Evolutionary conservation across 257 asterid species (phyloP).

Genomic region (Osmanthus fragrans): DNA sequence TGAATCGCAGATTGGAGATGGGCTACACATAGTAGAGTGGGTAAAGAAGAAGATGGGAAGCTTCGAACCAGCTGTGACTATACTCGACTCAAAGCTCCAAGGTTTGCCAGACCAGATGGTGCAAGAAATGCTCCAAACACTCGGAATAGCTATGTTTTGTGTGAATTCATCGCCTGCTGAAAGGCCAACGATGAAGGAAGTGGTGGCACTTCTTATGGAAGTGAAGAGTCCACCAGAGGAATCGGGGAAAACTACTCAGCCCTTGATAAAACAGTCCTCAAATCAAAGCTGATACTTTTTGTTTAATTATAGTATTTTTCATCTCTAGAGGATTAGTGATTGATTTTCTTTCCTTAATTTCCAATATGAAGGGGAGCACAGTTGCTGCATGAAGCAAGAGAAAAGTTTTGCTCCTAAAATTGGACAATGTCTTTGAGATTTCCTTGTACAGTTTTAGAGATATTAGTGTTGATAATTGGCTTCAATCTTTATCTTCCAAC

Average conservation of each 20-base stretch:
- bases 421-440: constrained; percentile 30
- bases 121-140: constrained; percentile 97
- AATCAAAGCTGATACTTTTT: constrained; percentile 49
- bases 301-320: neutral
- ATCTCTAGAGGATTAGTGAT: constrained; percentile 28
- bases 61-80: constrained; percentile 77
- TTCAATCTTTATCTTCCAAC: constrained; percentile 15
- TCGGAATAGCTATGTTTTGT: constrained; percentile 95
- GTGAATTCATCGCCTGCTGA: constrained; percentile 81
- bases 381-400: constrained; percentile 22
- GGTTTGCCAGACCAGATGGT: constrained; percentile 82
- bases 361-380: neutral
- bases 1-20: constrained; percentile 76
- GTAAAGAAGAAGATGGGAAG: constrained; percentile 97
- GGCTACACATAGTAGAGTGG: constrained; percentile 93
- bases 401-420: constrained; percentile 29
- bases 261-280: constrained; percentile 74
- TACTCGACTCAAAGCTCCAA: constrained; percentile 77
- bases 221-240: constrained; percentile 82
- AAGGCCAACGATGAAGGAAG: constrained; percentile 96
- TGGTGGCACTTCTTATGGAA: constrained; percentile 90
- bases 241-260: constrained; percentile 82
- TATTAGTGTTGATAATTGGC: constrained; percentile 22
- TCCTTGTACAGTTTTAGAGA: constrained; percentile 65
- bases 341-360: constrained; percentile 28